These are phyloP conservation scores for Ogataea kodamae DNA, from an alignment of 805 yeast genomes.

Conservation along the genomic window DNA sequence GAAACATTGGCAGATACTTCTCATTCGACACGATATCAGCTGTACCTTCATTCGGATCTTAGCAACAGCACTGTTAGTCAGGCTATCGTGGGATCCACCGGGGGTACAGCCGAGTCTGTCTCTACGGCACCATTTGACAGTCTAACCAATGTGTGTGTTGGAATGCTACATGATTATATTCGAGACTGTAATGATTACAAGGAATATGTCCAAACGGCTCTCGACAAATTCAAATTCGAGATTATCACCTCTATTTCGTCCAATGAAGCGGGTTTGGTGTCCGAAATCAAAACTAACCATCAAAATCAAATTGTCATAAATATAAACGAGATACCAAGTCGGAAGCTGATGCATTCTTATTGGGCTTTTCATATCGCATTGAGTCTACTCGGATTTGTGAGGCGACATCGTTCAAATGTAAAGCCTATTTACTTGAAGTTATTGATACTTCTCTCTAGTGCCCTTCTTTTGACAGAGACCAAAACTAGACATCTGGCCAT, in stretches of 20 bases:
- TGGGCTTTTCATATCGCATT: conserved; percentile 17
- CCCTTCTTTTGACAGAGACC: conserved; percentile 17
- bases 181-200: conserved; percentile 1
- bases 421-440: conserved; percentile 8
- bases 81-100: not conserved
- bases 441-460: conserved; percentile 12
- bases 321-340: conserved; percentile 17
- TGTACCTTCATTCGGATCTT: conserved; percentile 6
- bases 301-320: conserved; percentile 10
- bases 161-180: conserved; percentile 10
- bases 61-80: conserved; percentile 8
- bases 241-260: conserved; percentile 24
- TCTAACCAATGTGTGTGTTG: no score
- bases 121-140: not conserved
- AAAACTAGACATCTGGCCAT: conserved; percentile 20
- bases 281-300: no score
- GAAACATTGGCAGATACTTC: conserved; percentile 11
- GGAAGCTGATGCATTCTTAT: conserved; percentile 20
- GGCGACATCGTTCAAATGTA: conserved; percentile 4
- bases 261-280: conserved; percentile 18
- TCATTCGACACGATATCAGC: not conserved
- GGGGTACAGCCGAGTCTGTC: conserved; percentile 2
- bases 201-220: conserved; percentile 6
- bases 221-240: conserved; percentile 28
- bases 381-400: conserved; percentile 18